A percentile compares a stretch with the other conserved stretches of the same genome.
Conservation (phyloP, 805 yeast species). For the Cyberlindnera galapagoensis region DNA sequence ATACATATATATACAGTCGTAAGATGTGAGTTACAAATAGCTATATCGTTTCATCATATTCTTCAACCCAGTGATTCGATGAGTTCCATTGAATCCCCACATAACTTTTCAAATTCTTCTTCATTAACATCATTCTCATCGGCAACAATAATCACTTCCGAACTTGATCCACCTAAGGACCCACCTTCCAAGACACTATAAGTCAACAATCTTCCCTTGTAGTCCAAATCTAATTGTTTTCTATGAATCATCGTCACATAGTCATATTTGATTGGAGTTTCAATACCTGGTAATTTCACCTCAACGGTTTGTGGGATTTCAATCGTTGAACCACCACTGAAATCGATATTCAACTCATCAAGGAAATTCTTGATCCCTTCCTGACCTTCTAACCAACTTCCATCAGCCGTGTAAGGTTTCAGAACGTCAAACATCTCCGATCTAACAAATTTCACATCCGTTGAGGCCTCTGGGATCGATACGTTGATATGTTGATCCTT, state of each 20-base stretch:
- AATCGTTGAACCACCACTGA: conserved; percentile 31
- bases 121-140: conserved; percentile 15
- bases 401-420: conserved; percentile 12
- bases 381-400: conserved; percentile 26
- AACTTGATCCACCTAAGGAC: conserved; percentile 44
- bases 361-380: conserved; percentile 39
- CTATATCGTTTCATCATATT: not conserved
- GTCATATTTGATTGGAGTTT: conserved; percentile 34
- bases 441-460: conserved; percentile 39
- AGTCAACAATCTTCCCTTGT: conserved; percentile 31
- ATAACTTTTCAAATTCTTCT: conserved; percentile 16
- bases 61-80: conserved; percentile 8
- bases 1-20: conserved; percentile 3
- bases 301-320: conserved; percentile 34
- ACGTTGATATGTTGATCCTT: conserved; percentile 37
- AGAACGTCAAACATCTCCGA: conserved; percentile 13
- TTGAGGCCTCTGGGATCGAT: conserved; percentile 32
- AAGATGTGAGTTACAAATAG: too few species aligned
- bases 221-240: conserved; percentile 38
- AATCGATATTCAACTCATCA: conserved; percentile 30
- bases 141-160: conserved; percentile 44
- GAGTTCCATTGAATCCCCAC: conserved; percentile 14
- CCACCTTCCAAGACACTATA: conserved; percentile 51
- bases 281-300: conserved; percentile 30
- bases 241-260: conserved; percentile 39